These are phyloP conservation scores for Trypanosoma caninum DNA, from an alignment of 208 protist genomes.

Conservation along the genomic window DNA sequence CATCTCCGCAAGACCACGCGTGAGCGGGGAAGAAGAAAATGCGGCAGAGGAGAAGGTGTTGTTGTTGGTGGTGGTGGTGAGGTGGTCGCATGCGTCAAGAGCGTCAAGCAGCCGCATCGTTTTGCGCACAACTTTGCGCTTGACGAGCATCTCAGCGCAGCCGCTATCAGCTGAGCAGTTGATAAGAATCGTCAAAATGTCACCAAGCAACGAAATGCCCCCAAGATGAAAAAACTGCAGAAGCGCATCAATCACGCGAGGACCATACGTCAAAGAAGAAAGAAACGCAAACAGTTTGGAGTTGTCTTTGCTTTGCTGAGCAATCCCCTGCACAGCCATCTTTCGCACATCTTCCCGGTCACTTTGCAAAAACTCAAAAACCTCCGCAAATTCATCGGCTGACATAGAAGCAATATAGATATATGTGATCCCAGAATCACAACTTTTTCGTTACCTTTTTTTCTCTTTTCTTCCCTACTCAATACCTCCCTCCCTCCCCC, in stretches of 20 bases:
- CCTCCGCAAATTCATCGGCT: conserved; percentile 43
- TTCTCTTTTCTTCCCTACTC: too few relatives aligned
- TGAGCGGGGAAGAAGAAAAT: too few relatives aligned
- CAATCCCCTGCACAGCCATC: conserved; percentile 73
- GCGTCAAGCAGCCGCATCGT: conserved; percentile 78
- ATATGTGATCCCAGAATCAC: too few relatives aligned
- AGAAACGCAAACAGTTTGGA: conserved; percentile 47
- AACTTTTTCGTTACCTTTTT: too few relatives aligned
- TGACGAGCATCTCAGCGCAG: conserved; percentile 70
- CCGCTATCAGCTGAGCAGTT: conserved; percentile 73
- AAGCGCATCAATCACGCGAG: conserved; percentile 41
- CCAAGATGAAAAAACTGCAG: conserved; percentile 61
- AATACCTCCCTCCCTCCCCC: too few relatives aligned
- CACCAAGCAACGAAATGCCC: conserved; percentile 43
- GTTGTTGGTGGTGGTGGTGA: too few relatives aligned
- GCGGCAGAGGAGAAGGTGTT: too few relatives aligned
- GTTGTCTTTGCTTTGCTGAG: conserved; percentile 79
- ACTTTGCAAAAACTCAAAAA: conserved; percentile 61
- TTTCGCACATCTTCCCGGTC: conserved; percentile 82
- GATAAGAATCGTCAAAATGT: conserved; percentile 76
- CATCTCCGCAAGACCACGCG: conserved; percentile 65
- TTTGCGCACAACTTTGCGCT: conserved; percentile 57
- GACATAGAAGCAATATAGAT: too few relatives aligned
- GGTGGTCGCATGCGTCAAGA: conserved; percentile 39
- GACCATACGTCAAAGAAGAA: conserved; percentile 32